These are phyloP conservation scores for Colletotrichum higginsianum DNA, from an alignment of 2,329 filamentous ascomycete genomes.

Conservation along the genomic window DNA sequence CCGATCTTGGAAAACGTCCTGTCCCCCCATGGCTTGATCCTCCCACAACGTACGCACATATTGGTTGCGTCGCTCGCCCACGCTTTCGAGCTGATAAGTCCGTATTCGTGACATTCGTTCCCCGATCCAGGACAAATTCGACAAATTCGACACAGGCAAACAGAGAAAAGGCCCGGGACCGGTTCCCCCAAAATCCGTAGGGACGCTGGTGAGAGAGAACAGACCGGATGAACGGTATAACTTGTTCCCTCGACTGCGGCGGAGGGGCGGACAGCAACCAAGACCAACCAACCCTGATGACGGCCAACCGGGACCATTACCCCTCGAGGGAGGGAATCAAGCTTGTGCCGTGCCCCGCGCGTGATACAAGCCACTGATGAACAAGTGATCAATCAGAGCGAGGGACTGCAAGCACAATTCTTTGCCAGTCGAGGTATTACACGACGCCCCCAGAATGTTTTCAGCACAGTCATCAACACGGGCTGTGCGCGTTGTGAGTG, in stretches of 20 bases:
- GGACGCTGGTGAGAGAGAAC: not conserved
- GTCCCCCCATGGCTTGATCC: no score
- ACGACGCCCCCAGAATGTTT: conserved; percentile 15
- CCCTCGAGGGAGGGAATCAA: conserved; percentile 12
- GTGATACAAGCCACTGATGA: conserved; percentile 17
- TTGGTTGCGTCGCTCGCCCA: not conserved
- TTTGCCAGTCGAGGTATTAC: conserved; percentile 17
- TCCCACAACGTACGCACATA: no score
- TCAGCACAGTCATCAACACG: conserved; percentile 29
- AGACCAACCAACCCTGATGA: not conserved
- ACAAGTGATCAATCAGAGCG: not conserved
- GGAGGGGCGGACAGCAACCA: conserved; percentile 6
- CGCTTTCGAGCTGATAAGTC: not conserved
- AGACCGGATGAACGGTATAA: not conserved
- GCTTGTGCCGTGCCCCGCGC: conserved; percentile 27
- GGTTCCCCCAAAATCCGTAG: not conserved
- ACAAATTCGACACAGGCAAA: not conserved
- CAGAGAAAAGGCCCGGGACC: not conserved
- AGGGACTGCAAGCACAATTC: conserved; percentile 8
- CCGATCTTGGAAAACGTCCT: not conserved
- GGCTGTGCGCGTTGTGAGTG: conserved; percentile 31
- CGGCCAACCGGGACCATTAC: conserved; percentile 7
- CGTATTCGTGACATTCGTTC: not conserved
- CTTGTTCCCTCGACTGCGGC: conserved; percentile 17
- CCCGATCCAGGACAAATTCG: not conserved